Evolutionary conservation across 2,329 filamentous ascomycete species (phyloP).

Genomic region (Juglanconis juglandina): DNA sequence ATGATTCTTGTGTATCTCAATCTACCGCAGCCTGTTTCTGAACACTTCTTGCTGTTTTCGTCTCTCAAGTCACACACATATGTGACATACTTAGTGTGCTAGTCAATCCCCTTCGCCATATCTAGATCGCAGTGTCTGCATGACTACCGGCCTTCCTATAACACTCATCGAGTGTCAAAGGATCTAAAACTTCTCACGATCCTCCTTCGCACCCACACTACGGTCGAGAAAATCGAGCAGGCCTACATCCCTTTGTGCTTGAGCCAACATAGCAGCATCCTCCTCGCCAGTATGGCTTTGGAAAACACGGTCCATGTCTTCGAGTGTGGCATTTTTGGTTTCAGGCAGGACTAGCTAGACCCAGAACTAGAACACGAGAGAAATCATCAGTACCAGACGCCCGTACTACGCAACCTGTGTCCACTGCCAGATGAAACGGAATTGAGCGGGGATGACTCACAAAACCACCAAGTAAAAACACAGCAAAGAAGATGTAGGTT

Average conservation of each 20-base stretch:
- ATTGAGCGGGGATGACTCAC: slow-evolving; percentile 19
- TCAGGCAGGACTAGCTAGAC: slow-evolving; percentile 51
- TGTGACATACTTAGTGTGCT: too few species aligned
- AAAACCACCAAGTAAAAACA: slow-evolving; percentile 43
- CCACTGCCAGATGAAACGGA: background rate
- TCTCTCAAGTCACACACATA: too few species aligned
- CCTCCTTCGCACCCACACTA: background rate
- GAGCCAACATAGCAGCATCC: slow-evolving; percentile 23
- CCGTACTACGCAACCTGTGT: too few species aligned
- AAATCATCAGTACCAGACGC: background rate
- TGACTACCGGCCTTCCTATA: too few species aligned
- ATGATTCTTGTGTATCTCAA: too few species aligned
- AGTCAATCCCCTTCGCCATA: too few species aligned
- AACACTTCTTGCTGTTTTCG: too few species aligned
- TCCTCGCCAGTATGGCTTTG: slow-evolving; percentile 33
- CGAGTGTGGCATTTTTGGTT: slow-evolving; percentile 52
- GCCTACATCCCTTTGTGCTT: slow-evolving; percentile 23
- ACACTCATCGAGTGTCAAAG: too few species aligned
- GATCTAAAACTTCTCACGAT: background rate
- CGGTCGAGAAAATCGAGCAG: slow-evolving; percentile 11
- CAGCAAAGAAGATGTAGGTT: slow-evolving; percentile 56
- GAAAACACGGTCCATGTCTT: slow-evolving; percentile 54
- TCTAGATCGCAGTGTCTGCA: too few species aligned
- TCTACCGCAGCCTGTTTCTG: too few species aligned
- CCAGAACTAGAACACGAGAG: slow-evolving; percentile 28